These are phyloP conservation scores for Coprinopsis marcescibilis DNA, from an alignment of 768 basidiomycete genomes.

Conservation along the genomic window DNA sequence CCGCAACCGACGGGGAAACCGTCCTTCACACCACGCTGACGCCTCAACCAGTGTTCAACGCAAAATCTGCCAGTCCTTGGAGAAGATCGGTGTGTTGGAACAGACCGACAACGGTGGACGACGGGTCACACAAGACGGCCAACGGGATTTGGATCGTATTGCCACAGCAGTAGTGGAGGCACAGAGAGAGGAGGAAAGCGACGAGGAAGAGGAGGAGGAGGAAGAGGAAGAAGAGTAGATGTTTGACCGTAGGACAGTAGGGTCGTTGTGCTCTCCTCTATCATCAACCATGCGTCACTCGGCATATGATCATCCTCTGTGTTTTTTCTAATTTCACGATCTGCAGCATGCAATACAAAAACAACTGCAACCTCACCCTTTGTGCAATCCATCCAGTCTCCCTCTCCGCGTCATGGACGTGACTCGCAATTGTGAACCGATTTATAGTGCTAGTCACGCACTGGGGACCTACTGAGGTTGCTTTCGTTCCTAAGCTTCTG, in stretches of 20 bases:
- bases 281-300: constrained; percentile 2
- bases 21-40: constrained; percentile 90
- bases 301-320: constrained; percentile 7
- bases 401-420: neutral
- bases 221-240: constrained; percentile 56
- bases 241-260: constrained; percentile 5
- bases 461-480: too few relatives aligned
- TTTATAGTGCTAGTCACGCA: too few relatives aligned
- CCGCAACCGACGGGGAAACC: constrained; percentile 92
- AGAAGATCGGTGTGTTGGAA: constrained; percentile 98
- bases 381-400: too few relatives aligned
- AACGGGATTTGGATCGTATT: constrained; percentile 92
- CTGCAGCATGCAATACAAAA: constrained; percentile 13
- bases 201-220: constrained; percentile 69
- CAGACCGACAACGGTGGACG: constrained; percentile 90
- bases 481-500: too few relatives aligned
- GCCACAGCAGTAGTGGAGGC: constrained; percentile 85
- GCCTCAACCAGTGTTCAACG: constrained; percentile 87
- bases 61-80: constrained; percentile 92
- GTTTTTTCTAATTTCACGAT: constrained; percentile 6
- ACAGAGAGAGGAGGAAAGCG: constrained; percentile 65
- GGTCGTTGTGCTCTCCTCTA: constrained; percentile 1
- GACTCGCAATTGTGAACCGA: neutral
- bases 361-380: constrained; percentile 8
- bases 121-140: constrained; percentile 94